These are phyloP conservation scores for Zopfia rhizophila DNA, from an alignment of 2,329 filamentous ascomycete genomes.

Conservation along the genomic window DNA sequence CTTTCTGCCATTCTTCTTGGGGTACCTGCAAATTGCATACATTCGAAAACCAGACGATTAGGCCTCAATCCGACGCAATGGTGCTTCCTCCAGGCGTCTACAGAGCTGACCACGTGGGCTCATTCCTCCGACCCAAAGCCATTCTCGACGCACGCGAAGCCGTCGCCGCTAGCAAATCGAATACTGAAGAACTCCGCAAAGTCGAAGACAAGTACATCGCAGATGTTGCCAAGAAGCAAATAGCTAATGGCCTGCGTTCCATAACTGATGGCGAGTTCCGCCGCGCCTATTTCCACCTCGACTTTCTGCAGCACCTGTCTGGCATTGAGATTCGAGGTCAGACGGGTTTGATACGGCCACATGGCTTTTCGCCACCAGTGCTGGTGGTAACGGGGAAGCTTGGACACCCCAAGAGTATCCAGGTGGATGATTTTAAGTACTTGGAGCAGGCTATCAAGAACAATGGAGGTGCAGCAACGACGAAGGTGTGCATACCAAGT, in stretches of 20 bases:
- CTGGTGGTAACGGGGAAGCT: constrained; percentile 65
- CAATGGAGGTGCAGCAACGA: constrained; percentile 51
- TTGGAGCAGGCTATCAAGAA: constrained; percentile 60
- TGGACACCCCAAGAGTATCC: constrained; percentile 63
- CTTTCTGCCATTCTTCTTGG: too few species aligned
- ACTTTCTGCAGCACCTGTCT: constrained; percentile 65
- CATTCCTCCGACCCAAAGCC: constrained; percentile 63
- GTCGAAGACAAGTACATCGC: constrained; percentile 64
- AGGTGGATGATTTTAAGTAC: constrained; percentile 67
- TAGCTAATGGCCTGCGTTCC: constrained; percentile 60
- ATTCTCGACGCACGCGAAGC: constrained; percentile 63
- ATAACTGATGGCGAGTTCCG: constrained; percentile 69
- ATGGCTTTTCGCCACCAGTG: constrained; percentile 64
- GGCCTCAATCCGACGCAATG: constrained; percentile 47
- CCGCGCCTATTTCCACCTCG: constrained; percentile 68
- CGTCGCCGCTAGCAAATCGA: constrained; percentile 56
- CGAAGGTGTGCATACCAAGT: constrained; percentile 67
- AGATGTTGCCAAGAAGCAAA: constrained; percentile 60
- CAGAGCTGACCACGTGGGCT: constrained; percentile 66
- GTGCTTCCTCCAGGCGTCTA: constrained; percentile 53
- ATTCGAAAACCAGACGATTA: too few species aligned
- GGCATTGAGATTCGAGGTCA: constrained; percentile 65
- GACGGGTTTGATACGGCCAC: constrained; percentile 53
- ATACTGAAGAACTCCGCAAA: constrained; percentile 58
- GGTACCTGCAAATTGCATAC: too few species aligned